Evolutionary conservation across 2,329 filamentous ascomycete genomes (phyloP), one percentile per base, ranked within the genome.

Genomic region (Neopestalotiopsis sp.): DNA sequence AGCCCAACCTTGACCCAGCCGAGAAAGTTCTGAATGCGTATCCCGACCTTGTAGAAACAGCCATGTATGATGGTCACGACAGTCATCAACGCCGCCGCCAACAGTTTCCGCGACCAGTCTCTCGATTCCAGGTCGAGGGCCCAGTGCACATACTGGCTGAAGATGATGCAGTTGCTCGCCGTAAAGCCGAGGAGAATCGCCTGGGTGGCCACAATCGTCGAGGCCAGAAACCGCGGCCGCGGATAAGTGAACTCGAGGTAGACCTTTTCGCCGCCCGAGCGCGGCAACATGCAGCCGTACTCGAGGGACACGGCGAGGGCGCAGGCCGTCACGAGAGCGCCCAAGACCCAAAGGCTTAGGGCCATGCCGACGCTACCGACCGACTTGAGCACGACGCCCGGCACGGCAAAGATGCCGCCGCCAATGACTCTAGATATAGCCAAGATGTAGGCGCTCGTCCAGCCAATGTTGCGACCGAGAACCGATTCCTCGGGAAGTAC

Each of bases 381-480:
- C 0, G 88, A 86, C 49, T 88, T 86, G 3, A 92, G 83, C 64
- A 94, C 92, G 4, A 90, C 85, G 0, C 89, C 91, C 0, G 90
- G 91, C 0, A 90, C 92, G 0, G 91, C 90, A 74, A 93, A 94
- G 71, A 94, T 92, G 32, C 91, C 91, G 73, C 86, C 90, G 13
- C 91, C 91, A 38, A 93, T 89, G 5, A 93, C 89, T 13, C 90
- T 85, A 1, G 89, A 91, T 32, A 92, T 89, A 7, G 91, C 88
- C 24, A 92, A 83, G 67, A 92, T 89, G 76, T 90, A 92, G 1
- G 89, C 88, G 73, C 87, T 90, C 32, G 83, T 82, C 89, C 90
- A 91, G 68, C 81, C 86, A 64, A 92, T 85, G 17, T 84, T 90
- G 24, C 90, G 84, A 1, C 89, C 89, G 28, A 86, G 79, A 0